Evolutionary conservation across 441 rosid genomes (phyloP).

Genomic region (Biscutella laevigata): DNA sequence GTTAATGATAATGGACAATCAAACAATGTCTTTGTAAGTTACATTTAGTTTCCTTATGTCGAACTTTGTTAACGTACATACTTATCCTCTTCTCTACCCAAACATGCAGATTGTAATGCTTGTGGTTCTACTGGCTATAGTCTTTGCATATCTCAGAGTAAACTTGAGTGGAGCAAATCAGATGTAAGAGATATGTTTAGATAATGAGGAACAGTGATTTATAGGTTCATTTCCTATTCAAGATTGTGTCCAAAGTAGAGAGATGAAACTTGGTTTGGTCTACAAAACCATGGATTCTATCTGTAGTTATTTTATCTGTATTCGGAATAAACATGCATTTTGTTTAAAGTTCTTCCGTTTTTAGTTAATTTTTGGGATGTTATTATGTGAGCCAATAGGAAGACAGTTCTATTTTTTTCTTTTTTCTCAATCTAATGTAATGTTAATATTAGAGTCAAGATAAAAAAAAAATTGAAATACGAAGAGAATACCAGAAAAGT

Average conservation of each 20-base stretch:
- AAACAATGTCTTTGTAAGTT: slow-evolving; percentile 21
- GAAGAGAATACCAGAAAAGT: no score
- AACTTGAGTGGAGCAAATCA: slow-evolving; percentile 15
- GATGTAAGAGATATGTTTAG: slow-evolving; percentile 14
- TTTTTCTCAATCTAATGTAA: no score
- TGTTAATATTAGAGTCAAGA: no score
- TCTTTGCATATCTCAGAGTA: slow-evolving; percentile 38
- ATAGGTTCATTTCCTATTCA: slow-evolving; percentile 12
- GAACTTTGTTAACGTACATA: no score
- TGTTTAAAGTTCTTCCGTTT: background rate
- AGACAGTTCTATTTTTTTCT: no score
- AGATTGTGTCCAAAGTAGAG: slow-evolving; percentile 12
- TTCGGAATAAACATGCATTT: slow-evolving; percentile 11
- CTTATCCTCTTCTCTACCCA: background rate
- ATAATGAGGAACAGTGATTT: slow-evolving; percentile 8
- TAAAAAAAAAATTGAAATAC: no score
- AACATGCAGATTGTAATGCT: slow-evolving; percentile 30
- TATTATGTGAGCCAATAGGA: no score
- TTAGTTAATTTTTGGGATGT: no score
- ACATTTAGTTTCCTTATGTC: no score
- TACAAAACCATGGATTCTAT: slow-evolving; percentile 13
- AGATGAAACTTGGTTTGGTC: slow-evolving; percentile 12
- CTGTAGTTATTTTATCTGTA: slow-evolving; percentile 10
- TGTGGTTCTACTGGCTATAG: slow-evolving; percentile 48
- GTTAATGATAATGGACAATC: slow-evolving; percentile 23